These are phyloP conservation scores for Parietaria judaica DNA, from an alignment of 306 rosid species.

Conservation along the genomic window DNA sequence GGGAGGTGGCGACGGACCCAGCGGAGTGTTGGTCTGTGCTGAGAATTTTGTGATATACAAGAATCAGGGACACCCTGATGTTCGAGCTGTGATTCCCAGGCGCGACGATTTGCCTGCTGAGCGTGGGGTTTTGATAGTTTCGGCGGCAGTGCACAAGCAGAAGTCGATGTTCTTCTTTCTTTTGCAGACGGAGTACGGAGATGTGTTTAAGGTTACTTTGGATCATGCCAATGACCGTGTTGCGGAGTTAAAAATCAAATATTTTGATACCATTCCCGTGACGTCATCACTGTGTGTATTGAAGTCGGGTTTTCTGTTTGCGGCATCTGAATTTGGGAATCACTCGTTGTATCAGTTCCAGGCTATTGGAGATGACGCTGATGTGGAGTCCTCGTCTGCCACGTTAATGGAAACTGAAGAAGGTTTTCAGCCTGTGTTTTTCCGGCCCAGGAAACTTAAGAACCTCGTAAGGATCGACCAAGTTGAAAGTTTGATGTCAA, in stretches of 20 bases:
- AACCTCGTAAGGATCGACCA: constrained; percentile 94
- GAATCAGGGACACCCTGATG: constrained; percentile 81
- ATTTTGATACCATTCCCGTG: constrained; percentile 91
- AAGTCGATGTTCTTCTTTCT: constrained; percentile 83
- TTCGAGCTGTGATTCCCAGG: constrained; percentile 90
- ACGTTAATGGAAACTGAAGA: constrained; percentile 79
- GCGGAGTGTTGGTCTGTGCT: constrained; percentile 94
- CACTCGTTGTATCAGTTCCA: constrained; percentile 83
- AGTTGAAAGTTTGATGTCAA: constrained; percentile 89
- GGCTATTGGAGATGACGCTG: constrained; percentile 87
- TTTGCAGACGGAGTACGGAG: constrained; percentile 93
- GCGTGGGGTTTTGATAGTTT: constrained; percentile 89
- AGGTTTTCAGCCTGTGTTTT: constrained; percentile 89
- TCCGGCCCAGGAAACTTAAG: constrained; percentile 75
- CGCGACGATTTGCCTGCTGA: constrained; percentile 76
- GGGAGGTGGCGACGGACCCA: constrained; percentile 95
- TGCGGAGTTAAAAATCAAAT: constrained; percentile 68
- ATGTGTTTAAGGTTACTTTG: constrained; percentile 81
- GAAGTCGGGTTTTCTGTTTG: constrained; percentile 81
- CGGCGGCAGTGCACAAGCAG: constrained; percentile 81
- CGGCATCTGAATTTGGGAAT: constrained; percentile 92
- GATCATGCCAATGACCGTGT: constrained; percentile 73
- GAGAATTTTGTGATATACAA: constrained; percentile 93
- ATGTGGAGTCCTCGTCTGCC: constrained; percentile 84
- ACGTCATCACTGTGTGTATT: constrained; percentile 92